Evolutionary conservation across 352 stramenopile species (phyloP), one percentile per base, ranked within the genome.

Genomic region (Phytophthora megakarya): DNA sequence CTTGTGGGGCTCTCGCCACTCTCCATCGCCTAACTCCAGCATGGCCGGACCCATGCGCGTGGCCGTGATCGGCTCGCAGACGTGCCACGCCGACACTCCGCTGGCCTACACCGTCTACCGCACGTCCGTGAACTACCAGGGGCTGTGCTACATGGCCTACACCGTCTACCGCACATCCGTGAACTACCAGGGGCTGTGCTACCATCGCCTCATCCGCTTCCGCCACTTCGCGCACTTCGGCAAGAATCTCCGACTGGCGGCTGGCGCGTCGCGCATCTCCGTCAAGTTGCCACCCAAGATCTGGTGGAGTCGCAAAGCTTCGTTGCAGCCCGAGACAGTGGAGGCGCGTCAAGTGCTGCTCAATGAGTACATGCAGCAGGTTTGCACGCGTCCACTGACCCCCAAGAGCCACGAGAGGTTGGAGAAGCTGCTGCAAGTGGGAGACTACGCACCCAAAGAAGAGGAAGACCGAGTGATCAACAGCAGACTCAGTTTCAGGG

Each of bases 81-180:
- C 75, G 15, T 52, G 70, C 23, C 53, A 61, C 11, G 50, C 72
- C 8, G 73, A 75, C 55, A 67, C 63, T 16, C 42, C 67, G 1
- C 15, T 69, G n/a, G 72, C 81, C 11, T 88, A 86, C 64, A 93
- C 81, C 33, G 80, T 90, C 12, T 93, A 91, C 59, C 81, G 81
- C 45, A 92, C 85, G 42, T 79, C 78, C 6, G 75, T 88, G 35
- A 92, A 84, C 65, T 89, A 80, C 28, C 59, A 70, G 30, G 81
- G 82, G 9, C 48, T 86, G 39, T 89, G 78, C 72, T 90, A 81
- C 57, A n/a, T 69, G n/a, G 72, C 81, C 11, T 88, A 86, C 64
- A 93, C 81, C 30, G 80, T 90, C 13, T 93, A 91, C 59, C 81
- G 81, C 45, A 92, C 85, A 39, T 79, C 78, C 7, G 75, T 88